Evolutionary conservation across 1,139 yeast species (phyloP).

Genomic region (Saccharomycopsis crataegensis): DNA sequence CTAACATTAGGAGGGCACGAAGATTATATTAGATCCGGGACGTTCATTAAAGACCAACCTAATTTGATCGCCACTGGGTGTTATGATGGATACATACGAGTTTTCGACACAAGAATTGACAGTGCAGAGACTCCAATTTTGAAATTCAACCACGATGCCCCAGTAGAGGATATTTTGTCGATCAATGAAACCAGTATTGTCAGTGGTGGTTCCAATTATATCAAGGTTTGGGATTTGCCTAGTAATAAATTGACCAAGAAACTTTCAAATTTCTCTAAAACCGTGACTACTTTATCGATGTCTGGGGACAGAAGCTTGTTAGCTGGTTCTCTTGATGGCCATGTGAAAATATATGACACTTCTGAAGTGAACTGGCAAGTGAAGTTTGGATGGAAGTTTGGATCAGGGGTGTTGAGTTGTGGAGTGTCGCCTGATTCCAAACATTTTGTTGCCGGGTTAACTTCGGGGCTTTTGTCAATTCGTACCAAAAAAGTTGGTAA

Average conservation of each 20-base stretch:
- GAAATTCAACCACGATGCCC: conserved; percentile 53
- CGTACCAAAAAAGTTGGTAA: conserved; percentile 75
- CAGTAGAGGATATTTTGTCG: conserved; percentile 84
- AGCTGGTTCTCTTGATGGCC: conserved; percentile 96
- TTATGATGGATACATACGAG: conserved; percentile 79
- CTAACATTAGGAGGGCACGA: conserved; percentile 63
- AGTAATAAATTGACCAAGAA: conserved; percentile 60
- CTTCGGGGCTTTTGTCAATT: conserved; percentile 81
- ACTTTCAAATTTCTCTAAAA: conserved; percentile 79
- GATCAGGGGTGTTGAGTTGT: conserved; percentile 83
- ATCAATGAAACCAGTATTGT: conserved; percentile 73
- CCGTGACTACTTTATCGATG: conserved; percentile 77
- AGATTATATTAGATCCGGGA: conserved; percentile 83
- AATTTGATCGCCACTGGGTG: conserved; percentile 87
- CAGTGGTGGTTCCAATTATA: conserved; percentile 80
- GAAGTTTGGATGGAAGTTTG: conserved; percentile 95
- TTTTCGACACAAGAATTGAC: conserved; percentile 77
- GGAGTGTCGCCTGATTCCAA: conserved; percentile 86
- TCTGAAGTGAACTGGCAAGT: conserved; percentile 73
- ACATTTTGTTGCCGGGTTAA: conserved; percentile 91
- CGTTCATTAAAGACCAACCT: conserved; percentile 66
- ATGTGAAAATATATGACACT: conserved; percentile 88
- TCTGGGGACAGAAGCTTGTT: conserved; percentile 54
- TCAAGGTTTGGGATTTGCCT: conserved; percentile 88
- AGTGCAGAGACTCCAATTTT: conserved; percentile 35